Base-by-base conservation (phyloP, 2,329 filamentous ascomycete genomes). In the Coniochaeta sp. region DNA sequence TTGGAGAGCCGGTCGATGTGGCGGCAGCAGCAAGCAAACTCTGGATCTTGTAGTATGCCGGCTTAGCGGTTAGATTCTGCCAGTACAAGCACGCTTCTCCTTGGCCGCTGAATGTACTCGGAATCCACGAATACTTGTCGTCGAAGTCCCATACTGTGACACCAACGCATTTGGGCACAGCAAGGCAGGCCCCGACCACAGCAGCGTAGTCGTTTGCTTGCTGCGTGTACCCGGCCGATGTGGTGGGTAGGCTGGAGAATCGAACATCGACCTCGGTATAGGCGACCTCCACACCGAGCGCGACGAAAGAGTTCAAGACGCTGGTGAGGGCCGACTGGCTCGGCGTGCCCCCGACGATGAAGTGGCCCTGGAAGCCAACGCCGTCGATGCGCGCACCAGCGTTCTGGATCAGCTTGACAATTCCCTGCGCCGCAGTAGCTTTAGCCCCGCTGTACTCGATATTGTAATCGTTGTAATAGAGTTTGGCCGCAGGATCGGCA, bases 261-360 rank as follows among this genome's bases (percentile, higher is more conserved):
- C 84, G 76, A 62, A 87, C 81, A 67, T 88, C 85, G 24, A 87
- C 73, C 73, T 88, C 85, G 1, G 85, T 87, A 68, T 84, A 78
- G 5, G 83, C 82, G 4, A 86, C 80, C 61, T 88, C 84, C 4
- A 84, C 71, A 5, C 77, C 78, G 1, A 82, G 75, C 1, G 74
- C 72, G 1, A 77, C 76, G 73, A 83, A 87, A 47, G 77, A 73
- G 55, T 74, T 67, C 58, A 86, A 79, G 16, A 78, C 76, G 0
- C 74, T 72, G 34, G 74, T 72, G 52, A 81, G 74, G 14, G 73
- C 71, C 38, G 73, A 71, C 63, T 78, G 76, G 47, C 69, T 71
- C 0, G 83, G 79, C 1, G 80, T 77, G n/a, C 69, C 65, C 65
- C 83, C 81, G 8, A 82, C 80, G 60, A 83, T 80, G 58, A 87